Conservation (phyloP, 2,329 filamentous ascomycete species). For the Aspergillus oerlinghausenensis region DNA sequence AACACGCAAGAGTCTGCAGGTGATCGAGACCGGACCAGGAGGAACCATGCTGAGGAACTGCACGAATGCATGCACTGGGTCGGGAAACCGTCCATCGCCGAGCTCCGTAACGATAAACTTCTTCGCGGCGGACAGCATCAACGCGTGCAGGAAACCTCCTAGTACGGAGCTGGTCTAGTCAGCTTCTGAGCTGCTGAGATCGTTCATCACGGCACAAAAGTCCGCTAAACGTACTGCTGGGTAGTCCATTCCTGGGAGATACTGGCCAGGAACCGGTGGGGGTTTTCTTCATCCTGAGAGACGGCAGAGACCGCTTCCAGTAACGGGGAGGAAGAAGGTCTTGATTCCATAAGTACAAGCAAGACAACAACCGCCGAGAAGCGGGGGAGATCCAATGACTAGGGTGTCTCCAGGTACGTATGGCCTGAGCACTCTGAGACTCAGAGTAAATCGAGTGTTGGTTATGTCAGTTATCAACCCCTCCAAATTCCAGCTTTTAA, state of each 20-base stretch:
- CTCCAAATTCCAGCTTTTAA: background rate
- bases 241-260: constrained; percentile 19
- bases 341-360: constrained; percentile 3
- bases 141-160: constrained; percentile 16
- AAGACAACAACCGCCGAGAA: background rate
- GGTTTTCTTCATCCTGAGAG: constrained; percentile 7
- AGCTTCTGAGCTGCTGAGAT: constrained; percentile 1
- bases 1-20: constrained; percentile 10
- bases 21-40: constrained; percentile 11
- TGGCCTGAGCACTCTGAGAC: background rate
- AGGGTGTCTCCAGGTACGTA: background rate
- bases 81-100: constrained; percentile 9
- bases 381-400: background rate
- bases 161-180: constrained; percentile 17
- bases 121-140: constrained; percentile 15
- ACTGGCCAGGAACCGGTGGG: constrained; percentile 10
- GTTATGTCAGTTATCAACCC: background rate
- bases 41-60: constrained; percentile 18
- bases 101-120: constrained; percentile 12
- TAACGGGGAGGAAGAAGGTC: constrained; percentile 2
- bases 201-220: background rate
- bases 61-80: constrained; percentile 17
- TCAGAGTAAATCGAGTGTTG: background rate
- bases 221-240: constrained; percentile 16
- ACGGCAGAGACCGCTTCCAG: constrained; percentile 13